Conservation (phyloP, 805 yeast species). For the Candida vartiovaarae region DNA sequence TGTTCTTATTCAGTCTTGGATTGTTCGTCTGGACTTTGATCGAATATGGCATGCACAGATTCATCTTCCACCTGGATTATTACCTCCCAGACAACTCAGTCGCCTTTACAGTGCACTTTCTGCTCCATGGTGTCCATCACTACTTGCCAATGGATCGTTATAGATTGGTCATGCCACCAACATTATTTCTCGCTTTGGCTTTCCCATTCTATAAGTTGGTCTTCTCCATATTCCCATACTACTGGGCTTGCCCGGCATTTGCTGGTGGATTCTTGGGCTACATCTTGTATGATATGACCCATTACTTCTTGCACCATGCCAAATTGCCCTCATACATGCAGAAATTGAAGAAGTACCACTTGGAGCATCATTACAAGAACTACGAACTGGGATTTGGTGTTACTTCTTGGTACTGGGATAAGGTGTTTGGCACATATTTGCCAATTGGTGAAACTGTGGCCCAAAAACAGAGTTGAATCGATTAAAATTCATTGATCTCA, state of each 20-base stretch:
- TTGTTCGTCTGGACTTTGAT: conserved; percentile 87
- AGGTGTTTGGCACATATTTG: conserved; percentile 77
- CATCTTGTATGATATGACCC: conserved; percentile 87
- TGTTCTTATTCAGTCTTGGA: conserved; percentile 69
- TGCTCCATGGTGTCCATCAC: conserved; percentile 94
- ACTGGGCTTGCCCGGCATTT: conserved; percentile 85
- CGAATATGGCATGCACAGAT: conserved; percentile 85
- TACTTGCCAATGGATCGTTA: conserved; percentile 93
- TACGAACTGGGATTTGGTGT: conserved; percentile 97
- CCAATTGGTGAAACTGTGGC: conserved; percentile 25
- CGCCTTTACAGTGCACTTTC: conserved; percentile 77
- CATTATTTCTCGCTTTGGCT: conserved; percentile 64
- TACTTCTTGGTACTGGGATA: conserved; percentile 91
- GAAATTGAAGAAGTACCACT: conserved; percentile 78
- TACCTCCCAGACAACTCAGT: conserved; percentile 74
- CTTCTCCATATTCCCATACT: conserved; percentile 67
- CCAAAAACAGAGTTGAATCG: conserved; percentile 6
- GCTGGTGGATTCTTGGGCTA: conserved; percentile 97
- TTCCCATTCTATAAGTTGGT: conserved; percentile 78
- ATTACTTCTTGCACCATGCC: conserved; percentile 87
- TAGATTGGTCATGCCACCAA: conserved; percentile 95
- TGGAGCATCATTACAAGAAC: conserved; percentile 97
- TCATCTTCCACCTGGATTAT: conserved; percentile 85
- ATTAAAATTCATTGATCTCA: too few species aligned
- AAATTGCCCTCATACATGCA: conserved; percentile 72